Percentiles rank a stretch among this genome's conserved stretches.
Conservation (phyloP, 106 monocot species). For the Dendrobium huoshanense region DNA sequence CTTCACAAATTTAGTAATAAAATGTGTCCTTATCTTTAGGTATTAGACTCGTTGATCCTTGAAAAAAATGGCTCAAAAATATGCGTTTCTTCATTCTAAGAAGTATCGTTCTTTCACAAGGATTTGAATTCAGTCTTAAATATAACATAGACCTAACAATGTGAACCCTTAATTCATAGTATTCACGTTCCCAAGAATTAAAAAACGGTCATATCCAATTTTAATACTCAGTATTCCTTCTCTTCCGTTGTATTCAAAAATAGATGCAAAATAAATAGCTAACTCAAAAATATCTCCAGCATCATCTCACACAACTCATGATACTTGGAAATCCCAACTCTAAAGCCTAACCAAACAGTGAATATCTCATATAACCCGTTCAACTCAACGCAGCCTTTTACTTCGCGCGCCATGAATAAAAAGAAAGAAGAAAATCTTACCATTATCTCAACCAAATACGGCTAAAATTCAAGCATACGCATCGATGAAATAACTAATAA, state of each 20-base stretch:
- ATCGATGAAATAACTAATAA: background rate
- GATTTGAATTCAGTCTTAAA: background rate
- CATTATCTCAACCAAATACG: background rate
- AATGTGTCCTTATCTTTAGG: no score
- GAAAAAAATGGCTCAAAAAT: no score
- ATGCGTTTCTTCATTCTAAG: background rate
- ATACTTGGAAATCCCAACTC: background rate
- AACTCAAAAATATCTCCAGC: background rate
- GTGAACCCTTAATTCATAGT: background rate
- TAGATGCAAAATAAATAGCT: background rate
- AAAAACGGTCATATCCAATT: background rate
- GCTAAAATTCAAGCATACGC: background rate
- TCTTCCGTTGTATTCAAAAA: background rate
- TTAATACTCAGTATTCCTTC: background rate
- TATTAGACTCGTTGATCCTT: no score
- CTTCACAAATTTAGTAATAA: no score
- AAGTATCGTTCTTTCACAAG: background rate
- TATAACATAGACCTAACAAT: background rate
- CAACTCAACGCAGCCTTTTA: background rate
- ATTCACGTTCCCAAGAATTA: no score
- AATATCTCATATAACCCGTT: background rate
- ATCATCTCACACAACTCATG: background rate
- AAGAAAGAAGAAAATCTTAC: background rate
- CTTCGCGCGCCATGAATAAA: background rate
- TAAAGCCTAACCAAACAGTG: background rate